Evolutionary conservation across 345 rosid genomes (phyloP).

Genomic region (Boechera divaricarpa): DNA sequence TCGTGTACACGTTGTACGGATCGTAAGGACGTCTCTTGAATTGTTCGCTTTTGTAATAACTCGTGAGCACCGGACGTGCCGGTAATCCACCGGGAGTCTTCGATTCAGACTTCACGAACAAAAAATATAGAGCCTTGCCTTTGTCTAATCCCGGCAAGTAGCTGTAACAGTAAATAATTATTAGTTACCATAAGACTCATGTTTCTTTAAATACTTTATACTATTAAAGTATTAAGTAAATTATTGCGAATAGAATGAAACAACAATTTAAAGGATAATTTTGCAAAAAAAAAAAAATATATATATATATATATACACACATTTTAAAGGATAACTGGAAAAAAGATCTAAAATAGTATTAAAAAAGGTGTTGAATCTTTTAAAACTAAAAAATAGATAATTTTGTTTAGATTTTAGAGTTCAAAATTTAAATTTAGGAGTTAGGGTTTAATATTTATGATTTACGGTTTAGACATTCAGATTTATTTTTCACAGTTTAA

Average conservation of each 20-base stretch:
- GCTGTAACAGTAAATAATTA: constrained; percentile 42
- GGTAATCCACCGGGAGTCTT: constrained; percentile 81
- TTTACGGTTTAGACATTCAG: not conserved
- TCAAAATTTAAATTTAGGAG: not conserved
- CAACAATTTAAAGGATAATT: not conserved
- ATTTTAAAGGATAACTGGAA: not conserved
- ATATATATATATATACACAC: no score
- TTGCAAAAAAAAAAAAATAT: no score
- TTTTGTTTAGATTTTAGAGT: not conserved
- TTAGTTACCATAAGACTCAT: not conserved
- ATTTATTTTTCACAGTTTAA: not conserved
- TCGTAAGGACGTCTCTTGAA: constrained; percentile 75
- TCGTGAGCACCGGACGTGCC: constrained; percentile 91
- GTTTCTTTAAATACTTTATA: not conserved
- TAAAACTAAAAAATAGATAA: no score
- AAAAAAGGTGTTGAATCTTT: not conserved
- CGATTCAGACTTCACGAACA: constrained; percentile 78
- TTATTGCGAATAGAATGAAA: not conserved
- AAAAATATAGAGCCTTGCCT: constrained; percentile 81
- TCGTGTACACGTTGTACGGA: constrained; percentile 77
- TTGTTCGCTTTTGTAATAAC: constrained; percentile 83
- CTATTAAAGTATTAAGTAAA: not conserved
- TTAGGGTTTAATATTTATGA: not conserved
- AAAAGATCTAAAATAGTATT: not conserved
- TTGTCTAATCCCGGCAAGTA: constrained; percentile 77